These are phyloP conservation scores for Candolleomyces eurysporus DNA, from an alignment of 768 basidiomycete species.

Conservation along the genomic window DNA sequence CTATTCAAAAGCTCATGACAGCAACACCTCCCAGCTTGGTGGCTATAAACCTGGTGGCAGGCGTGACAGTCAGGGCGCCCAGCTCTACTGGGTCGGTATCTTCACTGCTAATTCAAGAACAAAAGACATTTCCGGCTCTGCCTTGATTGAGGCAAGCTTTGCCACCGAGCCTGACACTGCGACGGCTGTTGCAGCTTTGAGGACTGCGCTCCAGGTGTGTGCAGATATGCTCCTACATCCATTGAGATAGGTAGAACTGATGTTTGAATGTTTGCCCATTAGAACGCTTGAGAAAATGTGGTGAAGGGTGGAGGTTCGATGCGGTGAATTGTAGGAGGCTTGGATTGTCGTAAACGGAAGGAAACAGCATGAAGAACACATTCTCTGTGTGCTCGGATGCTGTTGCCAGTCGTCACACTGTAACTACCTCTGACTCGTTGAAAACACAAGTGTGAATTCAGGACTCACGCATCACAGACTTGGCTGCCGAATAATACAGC, in stretches of 20 bases:
- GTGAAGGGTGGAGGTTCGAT: not conserved
- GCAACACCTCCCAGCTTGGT: not conserved
- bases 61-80: not conserved
- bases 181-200: not conserved
- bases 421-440: no score
- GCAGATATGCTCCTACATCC: not conserved
- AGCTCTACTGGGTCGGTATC: not conserved
- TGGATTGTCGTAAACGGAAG: not conserved
- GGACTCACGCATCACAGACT: no score
- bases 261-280: not conserved
- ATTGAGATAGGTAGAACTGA: not conserved
- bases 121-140: no score
- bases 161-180: not conserved
- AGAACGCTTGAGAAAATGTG: not conserved
- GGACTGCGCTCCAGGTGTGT: not conserved
- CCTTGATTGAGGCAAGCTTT: not conserved
- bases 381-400: no score
- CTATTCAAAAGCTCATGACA: no score
- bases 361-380: not conserved
- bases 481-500: no score
- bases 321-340: not conserved
- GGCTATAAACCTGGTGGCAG: not conserved
- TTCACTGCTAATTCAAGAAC: not conserved
- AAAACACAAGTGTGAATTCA: no score
- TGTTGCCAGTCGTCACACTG: no score